Evolutionary conservation across 1,284 basidiomycete species (phyloP).

Genomic region (Malassezia sympodialis): DNA sequence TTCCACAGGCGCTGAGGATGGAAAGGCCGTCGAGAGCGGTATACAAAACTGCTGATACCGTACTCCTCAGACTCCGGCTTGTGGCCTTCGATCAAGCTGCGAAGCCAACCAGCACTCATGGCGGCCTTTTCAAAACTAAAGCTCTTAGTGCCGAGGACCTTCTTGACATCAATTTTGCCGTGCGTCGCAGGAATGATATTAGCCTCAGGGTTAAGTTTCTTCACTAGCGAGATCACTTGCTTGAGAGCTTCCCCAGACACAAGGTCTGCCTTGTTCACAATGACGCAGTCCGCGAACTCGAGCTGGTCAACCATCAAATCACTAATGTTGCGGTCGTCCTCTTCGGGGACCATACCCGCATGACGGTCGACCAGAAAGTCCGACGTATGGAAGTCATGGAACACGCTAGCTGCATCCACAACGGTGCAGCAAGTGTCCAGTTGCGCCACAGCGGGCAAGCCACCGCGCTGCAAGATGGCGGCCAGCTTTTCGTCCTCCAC

Average conservation of each 20-base stretch:
- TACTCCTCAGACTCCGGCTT: conserved; percentile 51
- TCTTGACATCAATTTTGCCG: conserved; percentile 47
- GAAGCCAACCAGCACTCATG: conserved; percentile 52
- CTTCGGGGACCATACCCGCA: conserved; percentile 36
- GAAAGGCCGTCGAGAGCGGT: conserved; percentile 49
- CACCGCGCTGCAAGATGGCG: conserved; percentile 49
- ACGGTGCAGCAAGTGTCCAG: conserved; percentile 39
- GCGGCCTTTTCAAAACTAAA: conserved; percentile 51
- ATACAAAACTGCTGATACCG: conserved; percentile 36
- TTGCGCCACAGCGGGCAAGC: conserved; percentile 47
- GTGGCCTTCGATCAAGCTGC: conserved; percentile 47
- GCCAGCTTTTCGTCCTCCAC: conserved; percentile 44
- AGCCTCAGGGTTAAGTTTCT: conserved; percentile 50
- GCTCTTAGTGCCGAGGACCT: conserved; percentile 46
- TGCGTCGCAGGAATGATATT: conserved; percentile 46
- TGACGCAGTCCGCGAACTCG: conserved; percentile 52
- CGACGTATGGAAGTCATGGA: conserved; percentile 51
- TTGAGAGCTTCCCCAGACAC: conserved; percentile 42
- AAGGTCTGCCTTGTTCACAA: conserved; percentile 51
- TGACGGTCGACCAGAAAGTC: conserved; percentile 51
- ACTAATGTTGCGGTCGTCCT: conserved; percentile 52
- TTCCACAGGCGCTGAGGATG: conserved; percentile 52
- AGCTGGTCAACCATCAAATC: conserved; percentile 50
- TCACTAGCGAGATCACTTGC: conserved; percentile 46
- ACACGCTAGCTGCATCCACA: conserved; percentile 41